These are phyloP conservation scores for Lojkania enalia DNA, from an alignment of 2,329 filamentous ascomycete species.

Conservation along the genomic window DNA sequence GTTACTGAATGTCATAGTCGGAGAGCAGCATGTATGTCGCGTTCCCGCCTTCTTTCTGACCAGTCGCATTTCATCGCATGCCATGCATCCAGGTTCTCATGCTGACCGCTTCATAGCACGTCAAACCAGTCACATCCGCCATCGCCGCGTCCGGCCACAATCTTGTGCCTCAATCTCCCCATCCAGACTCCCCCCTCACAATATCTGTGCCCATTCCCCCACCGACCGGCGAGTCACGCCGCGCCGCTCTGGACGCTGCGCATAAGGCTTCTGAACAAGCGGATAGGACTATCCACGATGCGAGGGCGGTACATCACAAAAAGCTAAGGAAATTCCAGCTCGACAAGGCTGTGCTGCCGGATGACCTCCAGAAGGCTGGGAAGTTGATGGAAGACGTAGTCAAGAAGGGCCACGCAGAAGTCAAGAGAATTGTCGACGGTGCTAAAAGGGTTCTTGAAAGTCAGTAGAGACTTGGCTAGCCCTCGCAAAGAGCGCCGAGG, in stretches of 20 bases:
- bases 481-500: too few relatives aligned
- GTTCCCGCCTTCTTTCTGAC: not conserved
- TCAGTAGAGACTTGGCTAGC: too few relatives aligned
- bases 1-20: slow-evolving; percentile 63
- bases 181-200: slow-evolving; percentile 54
- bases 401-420: slow-evolving; percentile 52
- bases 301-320: slow-evolving; percentile 54
- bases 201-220: slow-evolving; percentile 60
- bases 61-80: not conserved
- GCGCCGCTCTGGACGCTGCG: slow-evolving; percentile 45
- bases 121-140: slow-evolving; percentile 58
- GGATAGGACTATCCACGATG: slow-evolving; percentile 47
- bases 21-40: slow-evolving; percentile 65
- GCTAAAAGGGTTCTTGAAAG: slow-evolving; percentile 53
- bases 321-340: slow-evolving; percentile 50
- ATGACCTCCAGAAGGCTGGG: slow-evolving; percentile 55
- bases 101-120: slow-evolving; percentile 47
- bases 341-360: slow-evolving; percentile 49
- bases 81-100: not conserved
- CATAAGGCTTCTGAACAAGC: slow-evolving; percentile 50
- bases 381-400: slow-evolving; percentile 56
- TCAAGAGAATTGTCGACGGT: slow-evolving; percentile 54
- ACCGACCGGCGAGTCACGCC: slow-evolving; percentile 60
- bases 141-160: slow-evolving; percentile 57
- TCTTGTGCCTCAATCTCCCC: slow-evolving; percentile 55